Evolutionary conservation across 2,329 filamentous ascomycete genomes (phyloP).

Genomic region (Fusarium tanahbumbuense): DNA sequence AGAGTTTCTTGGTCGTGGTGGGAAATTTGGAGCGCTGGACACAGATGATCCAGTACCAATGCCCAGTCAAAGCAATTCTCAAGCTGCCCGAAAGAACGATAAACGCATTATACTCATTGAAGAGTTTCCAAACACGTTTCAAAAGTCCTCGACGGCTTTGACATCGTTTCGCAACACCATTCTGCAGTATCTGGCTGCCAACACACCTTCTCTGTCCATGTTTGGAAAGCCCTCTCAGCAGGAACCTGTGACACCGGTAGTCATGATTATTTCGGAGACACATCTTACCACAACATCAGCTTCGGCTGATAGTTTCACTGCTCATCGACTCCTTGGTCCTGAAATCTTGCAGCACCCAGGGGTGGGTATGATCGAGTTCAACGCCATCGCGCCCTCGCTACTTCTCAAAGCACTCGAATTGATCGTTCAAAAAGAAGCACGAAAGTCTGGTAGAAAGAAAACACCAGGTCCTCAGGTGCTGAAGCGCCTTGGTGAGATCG

Average conservation of each 20-base stretch:
- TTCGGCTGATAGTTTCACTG: constrained; percentile 90
- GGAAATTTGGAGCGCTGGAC: constrained; percentile 81
- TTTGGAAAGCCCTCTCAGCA: constrained; percentile 57
- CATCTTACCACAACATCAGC: constrained; percentile 86
- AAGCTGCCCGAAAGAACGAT: constrained; percentile 30
- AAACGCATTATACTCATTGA: constrained; percentile 78
- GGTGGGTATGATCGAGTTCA: constrained; percentile 88
- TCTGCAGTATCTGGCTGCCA: constrained; percentile 77
- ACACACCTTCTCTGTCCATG: constrained; percentile 66
- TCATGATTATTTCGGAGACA: constrained; percentile 93
- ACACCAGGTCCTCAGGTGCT: constrained; percentile 84
- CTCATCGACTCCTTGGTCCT: constrained; percentile 87
- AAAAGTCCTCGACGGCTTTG: constrained; percentile 71
- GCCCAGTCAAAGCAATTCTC: constrained; percentile 43
- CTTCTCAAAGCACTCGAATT: constrained; percentile 86
- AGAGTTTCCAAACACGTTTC: constrained; percentile 83
- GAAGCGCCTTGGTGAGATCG: constrained; percentile 83
- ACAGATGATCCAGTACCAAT: constrained; percentile 47
- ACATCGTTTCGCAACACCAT: constrained; percentile 80
- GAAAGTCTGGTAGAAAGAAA: constrained; percentile 77
- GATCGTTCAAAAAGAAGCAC: constrained; percentile 86
- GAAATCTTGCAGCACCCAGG: constrained; percentile 86
- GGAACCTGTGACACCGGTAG: constrained; percentile 74
- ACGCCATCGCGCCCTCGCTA: constrained; percentile 87
- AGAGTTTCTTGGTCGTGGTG: constrained; percentile 86